Conservation (phyloP, 1,284 basidiomycete species). For the Peniophora sp. region DNA sequence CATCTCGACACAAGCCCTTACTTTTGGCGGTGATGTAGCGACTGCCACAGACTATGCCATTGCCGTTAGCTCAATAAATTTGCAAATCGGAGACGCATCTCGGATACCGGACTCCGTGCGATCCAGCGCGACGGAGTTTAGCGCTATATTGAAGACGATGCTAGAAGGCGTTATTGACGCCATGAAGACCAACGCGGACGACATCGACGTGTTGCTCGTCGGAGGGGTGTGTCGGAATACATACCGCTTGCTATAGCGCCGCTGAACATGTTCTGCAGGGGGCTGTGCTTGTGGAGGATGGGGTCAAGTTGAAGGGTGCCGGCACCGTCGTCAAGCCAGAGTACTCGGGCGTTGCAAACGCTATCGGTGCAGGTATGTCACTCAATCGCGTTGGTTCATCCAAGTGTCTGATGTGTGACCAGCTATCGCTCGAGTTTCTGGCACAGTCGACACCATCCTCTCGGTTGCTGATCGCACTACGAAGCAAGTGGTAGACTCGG, state of each 20-base stretch:
- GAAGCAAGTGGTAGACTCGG: background rate
- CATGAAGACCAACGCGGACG: constrained; percentile 53
- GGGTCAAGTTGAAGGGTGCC: constrained; percentile 31
- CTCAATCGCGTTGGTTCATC: background rate
- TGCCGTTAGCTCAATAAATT: constrained; percentile 18
- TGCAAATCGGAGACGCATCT: constrained; percentile 27
- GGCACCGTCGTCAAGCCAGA: constrained; percentile 39
- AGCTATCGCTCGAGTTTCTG: constrained; percentile 7
- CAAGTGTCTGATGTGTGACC: background rate
- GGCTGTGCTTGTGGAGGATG: background rate
- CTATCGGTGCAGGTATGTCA: constrained; percentile 38
- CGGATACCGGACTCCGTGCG: constrained; percentile 22
- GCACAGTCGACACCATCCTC: constrained; percentile 5
- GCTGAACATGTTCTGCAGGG: background rate
- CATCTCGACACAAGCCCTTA: constrained; percentile 35
- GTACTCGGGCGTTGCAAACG: constrained; percentile 46
- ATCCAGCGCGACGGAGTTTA: constrained; percentile 19
- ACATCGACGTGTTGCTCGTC: constrained; percentile 39
- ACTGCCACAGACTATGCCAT: constrained; percentile 49
- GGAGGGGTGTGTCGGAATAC: constrained; percentile 33
- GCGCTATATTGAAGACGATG: constrained; percentile 36
- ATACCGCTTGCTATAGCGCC: constrained; percentile 23
- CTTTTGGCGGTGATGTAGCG: constrained; percentile 42
- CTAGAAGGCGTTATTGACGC: constrained; percentile 35
- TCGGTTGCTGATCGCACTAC: constrained; percentile 1